phyloP scores from a whole-genome alignment of 345 rosid species.

The Salix exigua region DNA sequence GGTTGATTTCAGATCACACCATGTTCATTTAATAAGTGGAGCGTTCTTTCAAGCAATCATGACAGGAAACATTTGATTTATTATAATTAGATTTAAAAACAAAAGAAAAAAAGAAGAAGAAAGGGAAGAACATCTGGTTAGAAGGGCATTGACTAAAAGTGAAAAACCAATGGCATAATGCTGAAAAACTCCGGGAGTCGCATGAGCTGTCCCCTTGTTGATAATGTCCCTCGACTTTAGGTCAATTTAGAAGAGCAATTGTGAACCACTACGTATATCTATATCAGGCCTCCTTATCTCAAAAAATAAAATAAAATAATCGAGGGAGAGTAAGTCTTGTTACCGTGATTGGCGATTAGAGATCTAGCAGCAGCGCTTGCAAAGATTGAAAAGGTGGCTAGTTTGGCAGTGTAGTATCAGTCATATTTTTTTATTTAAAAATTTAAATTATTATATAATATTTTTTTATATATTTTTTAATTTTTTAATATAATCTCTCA shows the following conservation, averaged over 20 bases:
- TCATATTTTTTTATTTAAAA: too few species aligned
- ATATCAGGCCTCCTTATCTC: not conserved
- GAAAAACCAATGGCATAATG: not conserved
- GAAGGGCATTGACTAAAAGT: not conserved
- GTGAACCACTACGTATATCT: not conserved
- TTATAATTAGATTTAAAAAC: too few species aligned
- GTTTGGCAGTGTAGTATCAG: not conserved
- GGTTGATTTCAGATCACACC: not conserved
- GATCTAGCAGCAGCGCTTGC: not conserved
- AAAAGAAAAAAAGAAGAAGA: too few species aligned
- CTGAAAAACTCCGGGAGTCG: not conserved
- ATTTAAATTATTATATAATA: too few species aligned
- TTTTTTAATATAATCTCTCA: too few species aligned
- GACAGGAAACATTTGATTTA: not conserved
- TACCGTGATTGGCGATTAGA: constrained; percentile 11
- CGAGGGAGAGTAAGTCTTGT: not conserved
- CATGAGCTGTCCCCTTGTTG: not conserved
- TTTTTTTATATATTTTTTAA: too few species aligned
- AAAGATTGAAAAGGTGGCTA: not conserved
- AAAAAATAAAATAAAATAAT: not conserved
- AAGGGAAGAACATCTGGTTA: not conserved
- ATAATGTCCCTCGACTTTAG: not conserved
- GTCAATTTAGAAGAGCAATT: not conserved
- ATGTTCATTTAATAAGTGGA: not conserved
- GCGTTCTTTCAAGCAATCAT: not conserved